Base-by-base conservation (phyloP, 2,329 filamentous ascomycete genomes). In the Fusarium decemcellulare region DNA sequence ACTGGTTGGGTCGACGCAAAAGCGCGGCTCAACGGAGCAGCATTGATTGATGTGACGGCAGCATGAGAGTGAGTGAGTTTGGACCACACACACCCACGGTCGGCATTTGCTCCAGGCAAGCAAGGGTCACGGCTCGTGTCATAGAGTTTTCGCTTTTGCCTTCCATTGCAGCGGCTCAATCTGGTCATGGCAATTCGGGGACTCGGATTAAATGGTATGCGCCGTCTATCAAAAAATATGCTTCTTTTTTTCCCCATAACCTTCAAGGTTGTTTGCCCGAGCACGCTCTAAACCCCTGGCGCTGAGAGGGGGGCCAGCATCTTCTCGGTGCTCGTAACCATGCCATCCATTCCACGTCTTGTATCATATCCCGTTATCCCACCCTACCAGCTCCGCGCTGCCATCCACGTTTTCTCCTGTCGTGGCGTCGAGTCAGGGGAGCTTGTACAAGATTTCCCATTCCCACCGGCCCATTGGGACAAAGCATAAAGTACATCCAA, bases 151-250 rank as follows among this genome's bases (percentile, higher is more conserved):
- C 23, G 23, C 23, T 23, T 23, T 23, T 23, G 23, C 23, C 23
- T 23, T 23, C 23, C 23, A 23, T 23, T 23, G 23, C 23, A 23
- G 39, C 15, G 15, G 30, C 2, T 36, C 8, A 52, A 48, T 51
- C 27, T 18, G n/a, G 16, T 44, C 39, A 27, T 54, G 40, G 39
- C 47, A 48, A 56, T 63, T 63, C 47, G 50, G 43, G 59, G 50
- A 64, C 52, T 70, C 42, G 67, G 54, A 67, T 67, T 68, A 60
- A 61, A 37, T 62, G 46, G 65, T 42, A 55, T 58, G 58, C 67
- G 47, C 53, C 58, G 47, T 70, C 63, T 70, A 70, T 70, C 18
- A 52, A 53, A 42, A 50, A 55, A 70, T 56, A 68, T 70, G 59
- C 67, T 64, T 59, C 58, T 23, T 48, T 61, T 62, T 44, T 42